Conservation (phyloP, 2,329 filamentous ascomycete genomes). For the Elsinoe batatas region DNA sequence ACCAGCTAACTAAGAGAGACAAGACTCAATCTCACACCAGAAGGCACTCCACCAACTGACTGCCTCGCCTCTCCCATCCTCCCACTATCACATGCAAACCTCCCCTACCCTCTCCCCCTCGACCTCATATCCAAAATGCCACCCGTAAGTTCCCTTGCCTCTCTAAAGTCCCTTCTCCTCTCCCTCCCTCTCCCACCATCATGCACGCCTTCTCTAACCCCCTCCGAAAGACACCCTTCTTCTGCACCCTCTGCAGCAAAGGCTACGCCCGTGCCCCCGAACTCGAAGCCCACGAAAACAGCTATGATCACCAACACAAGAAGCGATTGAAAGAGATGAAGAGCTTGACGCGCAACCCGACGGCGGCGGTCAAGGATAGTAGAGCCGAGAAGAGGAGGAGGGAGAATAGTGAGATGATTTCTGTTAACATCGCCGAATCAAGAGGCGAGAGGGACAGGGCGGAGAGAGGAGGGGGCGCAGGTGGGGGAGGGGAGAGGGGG, state of each 20-base stretch:
- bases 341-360: constrained; percentile 65
- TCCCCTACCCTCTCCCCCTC: not conserved
- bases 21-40: too few relatives aligned
- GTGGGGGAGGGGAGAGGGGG: constrained; percentile 11
- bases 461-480: not conserved
- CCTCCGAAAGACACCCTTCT: constrained; percentile 21
- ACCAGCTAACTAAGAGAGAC: too few relatives aligned
- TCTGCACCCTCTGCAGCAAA: constrained; percentile 70
- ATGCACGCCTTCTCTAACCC: constrained; percentile 16
- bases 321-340: constrained; percentile 84
- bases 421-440: constrained; percentile 10
- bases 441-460: not conserved
- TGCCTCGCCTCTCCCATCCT: not conserved
- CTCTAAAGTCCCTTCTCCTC: not conserved
- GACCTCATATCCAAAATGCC: not conserved
- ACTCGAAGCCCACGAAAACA: constrained; percentile 86
- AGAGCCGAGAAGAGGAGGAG: constrained; percentile 43
- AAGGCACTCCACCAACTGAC: too few relatives aligned
- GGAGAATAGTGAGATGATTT: constrained; percentile 16
- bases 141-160: constrained; percentile 12
- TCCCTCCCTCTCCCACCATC: constrained; percentile 13
- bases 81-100: not conserved
- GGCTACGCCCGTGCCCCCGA: constrained; percentile 93
- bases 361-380: constrained; percentile 54
- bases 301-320: constrained; percentile 92